Percentiles rank a stretch among this genome's conserved stretches.
phyloP scores from a whole-genome alignment of 768 basidiomycete genomes.

The Lactarius trivialis region DNA sequence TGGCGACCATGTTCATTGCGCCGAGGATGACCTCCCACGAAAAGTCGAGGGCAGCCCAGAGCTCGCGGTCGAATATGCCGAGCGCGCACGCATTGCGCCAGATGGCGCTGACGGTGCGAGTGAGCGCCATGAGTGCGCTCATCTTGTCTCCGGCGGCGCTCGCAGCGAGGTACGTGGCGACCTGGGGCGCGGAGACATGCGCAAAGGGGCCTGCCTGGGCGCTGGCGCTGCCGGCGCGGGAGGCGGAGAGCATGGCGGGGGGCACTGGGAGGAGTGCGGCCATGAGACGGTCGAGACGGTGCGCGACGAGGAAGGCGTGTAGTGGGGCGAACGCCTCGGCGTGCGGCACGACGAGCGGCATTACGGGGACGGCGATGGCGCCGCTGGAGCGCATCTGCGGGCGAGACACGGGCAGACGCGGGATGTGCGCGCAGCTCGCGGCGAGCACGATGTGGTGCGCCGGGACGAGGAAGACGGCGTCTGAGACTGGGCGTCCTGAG shows the following conservation, averaged over 20 bases:
- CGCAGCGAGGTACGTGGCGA: slow-evolving; percentile 23
- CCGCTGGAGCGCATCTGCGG: slow-evolving; percentile 24
- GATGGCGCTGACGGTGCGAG: slow-evolving; percentile 50
- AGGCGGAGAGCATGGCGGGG: slow-evolving; percentile 27
- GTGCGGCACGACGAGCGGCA: slow-evolving; percentile 65
- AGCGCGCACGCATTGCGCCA: slow-evolving; percentile 69
- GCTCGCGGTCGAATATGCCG: slow-evolving; percentile 55
- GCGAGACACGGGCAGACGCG: slow-evolving; percentile 38
- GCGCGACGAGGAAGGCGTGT: slow-evolving; percentile 62
- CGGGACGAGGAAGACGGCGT: slow-evolving; percentile 46
- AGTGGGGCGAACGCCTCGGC: slow-evolving; percentile 61
- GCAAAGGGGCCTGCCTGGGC: slow-evolving; percentile 22
- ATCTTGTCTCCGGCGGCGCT: slow-evolving; percentile 28
- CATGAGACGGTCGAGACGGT: slow-evolving; percentile 53
- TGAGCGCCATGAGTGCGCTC: slow-evolving; percentile 43
- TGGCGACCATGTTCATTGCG: slow-evolving; percentile 39
- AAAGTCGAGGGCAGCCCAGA: slow-evolving; percentile 63
- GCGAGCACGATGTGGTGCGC: slow-evolving; percentile 59
- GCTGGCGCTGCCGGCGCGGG: slow-evolving; percentile 6
- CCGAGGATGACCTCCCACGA: slow-evolving; percentile 64
- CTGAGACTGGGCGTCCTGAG: slow-evolving; percentile 28
- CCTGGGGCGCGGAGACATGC: slow-evolving; percentile 23
- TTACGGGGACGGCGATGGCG: slow-evolving; percentile 45
- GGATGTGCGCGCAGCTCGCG: slow-evolving; percentile 51
- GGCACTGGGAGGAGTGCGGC: slow-evolving; percentile 53